phyloP scores from a whole-genome alignment of 208 protist species.

The Crithidia brevicula region DNA sequence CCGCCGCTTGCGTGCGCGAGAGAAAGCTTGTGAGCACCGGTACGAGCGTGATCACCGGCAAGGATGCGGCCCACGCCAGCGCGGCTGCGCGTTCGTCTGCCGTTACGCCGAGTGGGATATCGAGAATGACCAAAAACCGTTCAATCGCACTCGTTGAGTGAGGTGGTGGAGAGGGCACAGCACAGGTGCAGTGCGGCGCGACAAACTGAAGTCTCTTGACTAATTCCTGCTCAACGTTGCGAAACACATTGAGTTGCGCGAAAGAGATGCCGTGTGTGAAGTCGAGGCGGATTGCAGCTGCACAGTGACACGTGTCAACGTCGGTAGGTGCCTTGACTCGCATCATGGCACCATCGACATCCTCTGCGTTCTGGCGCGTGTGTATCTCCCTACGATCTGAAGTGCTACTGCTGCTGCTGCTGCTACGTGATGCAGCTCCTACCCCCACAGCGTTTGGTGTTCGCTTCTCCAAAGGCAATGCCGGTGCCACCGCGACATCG shows the following conservation, averaged over 20 bases:
- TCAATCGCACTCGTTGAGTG: background rate
- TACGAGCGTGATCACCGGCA: background rate
- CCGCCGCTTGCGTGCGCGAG: background rate
- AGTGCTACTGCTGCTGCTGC: background rate
- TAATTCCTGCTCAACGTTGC: background rate
- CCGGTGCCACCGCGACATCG: no score
- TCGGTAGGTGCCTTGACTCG: no score
- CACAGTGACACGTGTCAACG: no score
- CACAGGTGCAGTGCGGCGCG: background rate
- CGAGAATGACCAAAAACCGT: background rate
- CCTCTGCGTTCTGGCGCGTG: no score
- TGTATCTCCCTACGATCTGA: no score
- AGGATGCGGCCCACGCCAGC: background rate
- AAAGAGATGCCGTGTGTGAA: background rate
- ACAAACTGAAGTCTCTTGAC: background rate
- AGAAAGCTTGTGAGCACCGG: background rate
- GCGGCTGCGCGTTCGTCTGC: background rate
- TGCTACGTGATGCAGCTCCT: slow-evolving; percentile 1
- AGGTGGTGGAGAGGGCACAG: background rate
- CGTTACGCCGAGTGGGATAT: background rate
- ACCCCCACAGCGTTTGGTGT: no score
- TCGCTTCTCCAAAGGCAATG: no score
- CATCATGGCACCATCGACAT: no score
- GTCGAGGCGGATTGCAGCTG: background rate
- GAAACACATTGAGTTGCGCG: background rate